Evolutionary conservation across 257 asterid species (phyloP), one percentile per base, ranked within the genome.

Genomic region (Nicotiana attenuata): DNA sequence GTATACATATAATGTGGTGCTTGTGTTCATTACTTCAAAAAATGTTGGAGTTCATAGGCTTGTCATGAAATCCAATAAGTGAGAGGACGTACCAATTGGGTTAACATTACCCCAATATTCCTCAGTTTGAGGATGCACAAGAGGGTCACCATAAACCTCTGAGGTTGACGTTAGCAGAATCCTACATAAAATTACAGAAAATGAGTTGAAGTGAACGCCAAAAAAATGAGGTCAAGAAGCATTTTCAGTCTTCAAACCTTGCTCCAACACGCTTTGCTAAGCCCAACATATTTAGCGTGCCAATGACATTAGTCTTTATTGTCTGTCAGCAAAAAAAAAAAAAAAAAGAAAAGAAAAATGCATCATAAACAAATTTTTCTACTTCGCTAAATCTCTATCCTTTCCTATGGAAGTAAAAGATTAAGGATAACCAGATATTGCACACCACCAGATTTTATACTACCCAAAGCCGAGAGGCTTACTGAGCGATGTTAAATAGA

Each of bases 191-290:
- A 22, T 29, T 22, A 2, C 61, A 22, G 41, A 73, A 73, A 73
- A 7, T 73, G 38, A 73, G 78, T 47, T 52, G 9, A 73, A 73
- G 35, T 47, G 61, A 73, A 24, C 24, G 78, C 38, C 78, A 73
- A 73, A 24, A 73, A 14, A 1, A 45, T 14, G 11, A 73, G 24
- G 1, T 14, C 22, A 73, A 47, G 24, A 47, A 47, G 78, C 78
- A 73, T 45, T 47, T 13, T 47, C 6, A 45, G 24, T 73, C 61
- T 69, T 50, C 89, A 5, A 80, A 95, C 99, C 99, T 91, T 29
- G 98, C 97, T 84, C 99, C 98, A 9, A 93, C 97, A 83, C 98
- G 91, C 89, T 95, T 95, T 63, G 99, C 97, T 81, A 95, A 98
- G 81, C 99, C 99, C 65, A 95, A 84, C 99, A 95, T 92, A 92